phyloP scores from a whole-genome alignment of 805 yeast species.

The Candida saitoana region DNA sequence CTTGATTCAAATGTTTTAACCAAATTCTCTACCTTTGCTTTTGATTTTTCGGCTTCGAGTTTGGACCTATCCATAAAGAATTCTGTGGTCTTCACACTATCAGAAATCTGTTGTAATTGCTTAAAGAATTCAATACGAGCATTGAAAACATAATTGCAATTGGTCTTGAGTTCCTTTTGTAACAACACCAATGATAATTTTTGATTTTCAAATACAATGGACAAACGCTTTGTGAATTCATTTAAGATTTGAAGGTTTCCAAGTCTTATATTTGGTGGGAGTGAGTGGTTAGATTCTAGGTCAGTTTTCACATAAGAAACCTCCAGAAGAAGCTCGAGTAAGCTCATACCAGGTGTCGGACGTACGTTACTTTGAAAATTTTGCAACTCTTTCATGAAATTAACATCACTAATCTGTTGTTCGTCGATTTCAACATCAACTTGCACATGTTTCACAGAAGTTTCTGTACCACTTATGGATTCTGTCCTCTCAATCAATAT shows the following conservation, averaged over 20 bases:
- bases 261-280: slow-evolving; percentile 1
- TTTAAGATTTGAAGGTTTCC: neutral
- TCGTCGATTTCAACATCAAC: slow-evolving; percentile 21
- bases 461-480: slow-evolving; percentile 34
- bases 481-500: slow-evolving; percentile 37
- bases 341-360: slow-evolving; percentile 26
- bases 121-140: slow-evolving; percentile 77
- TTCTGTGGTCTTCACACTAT: slow-evolving; percentile 54
- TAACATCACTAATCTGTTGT: slow-evolving; percentile 21
- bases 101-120: slow-evolving; percentile 82
- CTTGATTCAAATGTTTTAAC: slow-evolving; percentile 3
- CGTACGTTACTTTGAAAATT: slow-evolving; percentile 20
- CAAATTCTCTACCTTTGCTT: neutral
- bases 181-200: slow-evolving; percentile 36
- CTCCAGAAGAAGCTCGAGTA: slow-evolving; percentile 30
- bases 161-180: slow-evolving; percentile 47
- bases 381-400: slow-evolving; percentile 22
- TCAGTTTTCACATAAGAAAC: slow-evolving; percentile 25
- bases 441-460: slow-evolving; percentile 15
- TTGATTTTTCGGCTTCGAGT: slow-evolving; percentile 6
- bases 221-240: neutral
- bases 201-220: slow-evolving; percentile 38
- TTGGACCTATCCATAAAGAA: slow-evolving; percentile 15
- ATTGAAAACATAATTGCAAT: slow-evolving; percentile 66
- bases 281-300: slow-evolving; percentile 12